Evolutionary conservation across 805 yeast genomes (phyloP), one percentile per base, ranked within the genome.

Genomic region (Ascoidea asiatica): DNA sequence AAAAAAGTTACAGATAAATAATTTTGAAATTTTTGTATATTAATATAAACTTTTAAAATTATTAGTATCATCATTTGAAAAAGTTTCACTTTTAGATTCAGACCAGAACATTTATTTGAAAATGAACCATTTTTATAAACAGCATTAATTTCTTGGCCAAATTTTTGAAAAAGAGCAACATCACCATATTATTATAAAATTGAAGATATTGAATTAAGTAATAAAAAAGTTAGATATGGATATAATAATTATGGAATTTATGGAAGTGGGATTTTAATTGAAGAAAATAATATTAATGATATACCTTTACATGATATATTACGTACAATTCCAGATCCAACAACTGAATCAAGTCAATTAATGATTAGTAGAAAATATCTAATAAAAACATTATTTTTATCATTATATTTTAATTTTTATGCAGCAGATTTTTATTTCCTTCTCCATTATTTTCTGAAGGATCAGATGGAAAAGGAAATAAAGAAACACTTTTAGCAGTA

Each of bases 141-240:
- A 37, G 82, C 84, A 3, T 58, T 81, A 58, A 68, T 81, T 29
- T 66, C 78, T 2, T 81, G 88, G 88, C 89, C 88, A 1, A 88
- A 81, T 60, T 77, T 77, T 48, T 81, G 89, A 88, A 67, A 75
- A 53, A 67, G 89, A 47, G 73, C 82, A 4, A 75, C 84, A 0
- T 68, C 81, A 1, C 87, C 88, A 2, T 56, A 61, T 35, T 72
- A 71, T 50, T 81, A 78, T 56, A 61, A 70, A 5, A 40, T 52
- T 20, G 65, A 58, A 43, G 58, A 55, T 44, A 38, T 58, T 8
- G 15, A 29, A 11, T 8, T 29, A 29, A 15, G 35, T 15, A 15
- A n/a, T n/a, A n/a, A 29, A 29, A 29, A 15, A 29, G 15, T 29
- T 15, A 29, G 35, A 29, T 29, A 11, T 29, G 35, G 35, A 2